A percentile compares a stretch with the other conserved stretches of the same genome.
These are phyloP conservation scores for Aspergillus puulaauensis DNA, from an alignment of 2,329 filamentous ascomycete species.

Conservation along the genomic window DNA sequence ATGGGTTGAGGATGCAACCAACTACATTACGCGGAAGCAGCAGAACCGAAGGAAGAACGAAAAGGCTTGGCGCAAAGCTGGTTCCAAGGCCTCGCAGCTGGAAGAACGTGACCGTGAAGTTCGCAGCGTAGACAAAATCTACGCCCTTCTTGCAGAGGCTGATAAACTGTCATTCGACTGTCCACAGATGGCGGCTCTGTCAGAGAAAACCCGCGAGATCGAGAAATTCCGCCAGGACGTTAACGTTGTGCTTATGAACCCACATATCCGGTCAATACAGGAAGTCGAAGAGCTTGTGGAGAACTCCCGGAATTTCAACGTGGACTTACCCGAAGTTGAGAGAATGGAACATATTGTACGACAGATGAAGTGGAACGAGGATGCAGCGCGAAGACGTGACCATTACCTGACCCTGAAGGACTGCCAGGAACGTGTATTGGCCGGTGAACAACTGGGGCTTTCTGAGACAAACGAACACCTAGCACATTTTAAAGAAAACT, in stretches of 20 bases:
- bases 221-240: conserved; percentile 80
- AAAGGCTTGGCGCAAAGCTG: conserved; percentile 74
- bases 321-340: conserved; percentile 87
- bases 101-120: conserved; percentile 82
- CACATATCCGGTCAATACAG: conserved; percentile 62
- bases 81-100: conserved; percentile 71
- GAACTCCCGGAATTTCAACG: conserved; percentile 81
- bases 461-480: conserved; percentile 78
- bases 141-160: conserved; percentile 77
- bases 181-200: conserved; percentile 80
- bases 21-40: conserved; percentile 95
- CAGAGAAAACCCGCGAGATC: conserved; percentile 82
- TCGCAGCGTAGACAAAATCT: conserved; percentile 85
- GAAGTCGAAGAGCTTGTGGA: conserved; percentile 92
- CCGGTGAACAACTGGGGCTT: conserved; percentile 75
- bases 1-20: conserved; percentile 95
- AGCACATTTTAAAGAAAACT: conserved; percentile 71
- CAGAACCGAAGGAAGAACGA: conserved; percentile 96
- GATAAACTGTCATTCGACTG: conserved; percentile 90
- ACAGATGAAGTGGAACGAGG: conserved; percentile 84
- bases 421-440: conserved; percentile 73
- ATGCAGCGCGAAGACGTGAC: conserved; percentile 66
- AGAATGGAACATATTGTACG: conserved; percentile 76
- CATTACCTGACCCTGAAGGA: conserved; percentile 72
- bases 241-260: conserved; percentile 66